Base-by-base conservation (phyloP, 164 flowering plant genomes). In the Dillenia suffruticosa region DNA sequence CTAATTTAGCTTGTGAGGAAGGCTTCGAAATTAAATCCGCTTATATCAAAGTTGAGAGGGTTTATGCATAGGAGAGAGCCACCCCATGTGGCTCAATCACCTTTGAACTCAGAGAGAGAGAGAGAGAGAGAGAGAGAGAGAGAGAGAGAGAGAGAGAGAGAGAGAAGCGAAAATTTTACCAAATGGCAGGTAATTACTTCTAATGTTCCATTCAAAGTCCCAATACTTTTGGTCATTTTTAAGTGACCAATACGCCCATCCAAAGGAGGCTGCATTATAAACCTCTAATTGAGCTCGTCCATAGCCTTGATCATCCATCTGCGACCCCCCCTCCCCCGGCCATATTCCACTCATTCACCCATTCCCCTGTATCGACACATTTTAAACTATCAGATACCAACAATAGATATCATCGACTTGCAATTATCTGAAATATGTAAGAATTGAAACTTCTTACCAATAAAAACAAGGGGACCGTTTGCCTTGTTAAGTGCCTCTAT, bases 211-310 rank as follows among this genome's bases (percentile, higher is more conserved):
- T 65, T 89, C 88, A 61, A 91, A 83, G 72, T 89, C 92, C 96
- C 97, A 91, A 76, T 89, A 96, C 56, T 77, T 73, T 56, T 80
- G 76, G 53, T 80, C 86, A 70, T 86, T 85, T 70, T 91, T 91
- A 5, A 89, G 81, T 0, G 97, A 87, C 97, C 97, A 91, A 67
- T 87, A 91, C 52, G 89, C 68, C 97, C 96, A 91, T 54, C 97
- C 97, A 74, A 91, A 91, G 22, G 96, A 85, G 50, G 97, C 96
- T 17, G 66, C 68, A 74, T 75, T 58, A 72, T 89, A 91, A 19
- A 91, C 85, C 32, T 85, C 82, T 63, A 87, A 68, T 63, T 91
- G 97, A 0, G 92, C 86, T 63, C 60, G 79, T 44, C 89, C 96
- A 71, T 80, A 92, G 44, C 77, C 73, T 74, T 81, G 90, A 65